These are phyloP conservation scores for Dendryphion nanum DNA, from an alignment of 2,329 filamentous ascomycete species.

Conservation along the genomic window DNA sequence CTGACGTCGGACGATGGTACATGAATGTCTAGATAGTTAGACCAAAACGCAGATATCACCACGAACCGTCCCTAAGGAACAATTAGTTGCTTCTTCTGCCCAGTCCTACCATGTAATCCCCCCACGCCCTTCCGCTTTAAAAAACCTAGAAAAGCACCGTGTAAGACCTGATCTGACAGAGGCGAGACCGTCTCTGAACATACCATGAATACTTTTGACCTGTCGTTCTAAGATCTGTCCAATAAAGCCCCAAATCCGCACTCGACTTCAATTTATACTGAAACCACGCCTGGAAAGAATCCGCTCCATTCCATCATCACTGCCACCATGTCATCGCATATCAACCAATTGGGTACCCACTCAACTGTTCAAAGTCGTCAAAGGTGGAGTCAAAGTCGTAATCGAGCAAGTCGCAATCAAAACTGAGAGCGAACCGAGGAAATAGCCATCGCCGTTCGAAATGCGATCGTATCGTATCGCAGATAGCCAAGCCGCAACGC, in stretches of 20 bases:
- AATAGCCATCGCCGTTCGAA: no score
- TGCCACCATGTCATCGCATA: background rate
- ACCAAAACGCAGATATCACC: no score
- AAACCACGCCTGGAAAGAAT: background rate
- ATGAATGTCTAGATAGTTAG: no score
- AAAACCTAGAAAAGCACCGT: background rate
- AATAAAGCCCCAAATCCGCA: background rate
- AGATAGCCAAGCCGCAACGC: no score
- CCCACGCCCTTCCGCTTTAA: background rate
- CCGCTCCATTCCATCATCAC: no score
- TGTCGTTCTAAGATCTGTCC: background rate
- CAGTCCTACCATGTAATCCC: background rate
- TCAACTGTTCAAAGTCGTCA: no score
- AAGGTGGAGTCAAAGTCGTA: no score
- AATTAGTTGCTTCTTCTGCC: background rate
- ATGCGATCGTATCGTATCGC: no score
- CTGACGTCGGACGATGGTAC: no score
- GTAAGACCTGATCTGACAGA: background rate
- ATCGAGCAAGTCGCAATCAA: no score
- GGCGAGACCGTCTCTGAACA: background rate
- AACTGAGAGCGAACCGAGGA: no score
- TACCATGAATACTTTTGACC: constrained; percentile 1
- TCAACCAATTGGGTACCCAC: no score
- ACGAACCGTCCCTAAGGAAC: constrained; percentile 1
- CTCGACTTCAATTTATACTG: background rate